phyloP scores from a whole-genome alignment of 2,329 filamentous ascomycete genomes.

The Pseudogymnoascus sp. region DNA sequence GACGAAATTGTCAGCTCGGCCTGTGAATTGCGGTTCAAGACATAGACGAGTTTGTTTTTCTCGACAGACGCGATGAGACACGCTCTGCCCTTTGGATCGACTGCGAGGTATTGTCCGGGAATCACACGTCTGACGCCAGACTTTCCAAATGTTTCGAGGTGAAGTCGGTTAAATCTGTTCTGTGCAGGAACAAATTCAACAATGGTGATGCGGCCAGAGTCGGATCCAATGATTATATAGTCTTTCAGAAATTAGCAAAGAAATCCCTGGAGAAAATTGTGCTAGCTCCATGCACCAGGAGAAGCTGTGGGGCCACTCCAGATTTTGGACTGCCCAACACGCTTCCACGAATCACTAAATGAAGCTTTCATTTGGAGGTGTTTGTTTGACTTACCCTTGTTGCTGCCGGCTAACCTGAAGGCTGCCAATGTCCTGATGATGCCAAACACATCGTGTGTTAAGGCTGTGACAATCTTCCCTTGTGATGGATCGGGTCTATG shows the following conservation, averaged over 20 bases:
- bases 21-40: slow-evolving; percentile 90
- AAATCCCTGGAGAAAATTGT: slow-evolving; percentile 7
- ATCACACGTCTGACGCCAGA: slow-evolving; percentile 90
- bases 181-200: slow-evolving; percentile 83
- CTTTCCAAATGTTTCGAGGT: slow-evolving; percentile 97
- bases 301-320: slow-evolving; percentile 13
- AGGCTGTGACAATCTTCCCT: slow-evolving; percentile 77
- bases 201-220: slow-evolving; percentile 91
- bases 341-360: slow-evolving; percentile 66
- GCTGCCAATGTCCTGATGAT: slow-evolving; percentile 86
- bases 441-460: slow-evolving; percentile 92
- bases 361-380: slow-evolving; percentile 41
- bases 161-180: slow-evolving; percentile 82
- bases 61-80: slow-evolving; percentile 91
- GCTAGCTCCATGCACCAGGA: slow-evolving; percentile 4
- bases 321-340: slow-evolving; percentile 44
- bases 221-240: slow-evolving; percentile 90
- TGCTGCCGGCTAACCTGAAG: slow-evolving; percentile 88
- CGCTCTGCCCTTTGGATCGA: slow-evolving; percentile 91
- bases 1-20: slow-evolving; percentile 96
- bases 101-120: slow-evolving; percentile 91
- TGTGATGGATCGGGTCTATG: slow-evolving; percentile 79
- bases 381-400: slow-evolving; percentile 71
- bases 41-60: slow-evolving; percentile 99
- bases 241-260: slow-evolving; percentile 48